These are phyloP conservation scores for Akanthomyces dipterigenus DNA, from an alignment of 2,329 filamentous ascomycete genomes.

Conservation along the genomic window DNA sequence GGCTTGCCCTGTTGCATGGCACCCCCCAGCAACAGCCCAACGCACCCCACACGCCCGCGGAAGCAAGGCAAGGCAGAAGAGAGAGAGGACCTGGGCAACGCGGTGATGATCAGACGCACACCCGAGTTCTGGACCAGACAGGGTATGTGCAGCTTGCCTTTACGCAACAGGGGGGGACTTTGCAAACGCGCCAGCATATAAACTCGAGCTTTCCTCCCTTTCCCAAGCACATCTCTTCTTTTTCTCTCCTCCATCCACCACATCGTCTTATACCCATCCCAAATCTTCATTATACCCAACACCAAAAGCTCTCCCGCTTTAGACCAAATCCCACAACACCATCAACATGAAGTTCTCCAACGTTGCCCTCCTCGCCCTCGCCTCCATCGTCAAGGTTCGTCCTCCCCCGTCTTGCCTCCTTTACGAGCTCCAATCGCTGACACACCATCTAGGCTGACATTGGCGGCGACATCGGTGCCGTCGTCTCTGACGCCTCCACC, in stretches of 20 bases:
- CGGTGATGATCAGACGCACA: neutral
- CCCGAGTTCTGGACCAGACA: neutral
- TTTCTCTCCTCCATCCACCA: neutral
- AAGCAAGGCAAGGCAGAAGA: no score
- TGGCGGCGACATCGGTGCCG: constrained; percentile 14
- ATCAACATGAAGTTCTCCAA: constrained; percentile 32
- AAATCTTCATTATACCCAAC: neutral
- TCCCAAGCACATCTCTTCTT: neutral
- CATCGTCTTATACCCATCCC: neutral
- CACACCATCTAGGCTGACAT: constrained; percentile 7
- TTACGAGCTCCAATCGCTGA: neutral
- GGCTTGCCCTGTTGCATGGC: no score
- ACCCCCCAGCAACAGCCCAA: no score
- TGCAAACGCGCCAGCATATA: constrained; percentile 1
- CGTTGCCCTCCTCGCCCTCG: constrained; percentile 25
- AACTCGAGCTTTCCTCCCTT: neutral
- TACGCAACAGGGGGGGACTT: neutral
- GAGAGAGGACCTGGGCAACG: no score
- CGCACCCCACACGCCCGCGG: no score
- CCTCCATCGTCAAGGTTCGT: constrained; percentile 25
- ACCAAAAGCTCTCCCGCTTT: constrained; percentile 9
- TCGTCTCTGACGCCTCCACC: constrained; percentile 14
- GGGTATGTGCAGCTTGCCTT: no score
- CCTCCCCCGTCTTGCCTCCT: no score
- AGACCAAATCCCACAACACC: constrained; percentile 10